Conservation (phyloP, 2,329 filamentous ascomycete species). For the Nemania abortiva region DNA sequence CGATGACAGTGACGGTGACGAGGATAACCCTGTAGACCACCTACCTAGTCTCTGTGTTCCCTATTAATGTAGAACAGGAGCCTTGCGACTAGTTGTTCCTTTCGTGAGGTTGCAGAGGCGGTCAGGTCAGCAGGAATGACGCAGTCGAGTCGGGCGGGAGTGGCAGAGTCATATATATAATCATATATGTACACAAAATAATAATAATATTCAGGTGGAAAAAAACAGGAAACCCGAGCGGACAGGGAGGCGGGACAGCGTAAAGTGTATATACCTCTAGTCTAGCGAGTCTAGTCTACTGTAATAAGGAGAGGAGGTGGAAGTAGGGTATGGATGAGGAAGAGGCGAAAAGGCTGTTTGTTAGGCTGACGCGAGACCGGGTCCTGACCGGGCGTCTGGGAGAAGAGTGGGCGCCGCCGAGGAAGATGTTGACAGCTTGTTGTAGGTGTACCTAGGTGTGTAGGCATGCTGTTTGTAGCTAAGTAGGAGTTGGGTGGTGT, state of each 20-base stretch:
- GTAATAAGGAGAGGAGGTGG: slow-evolving; percentile 18
- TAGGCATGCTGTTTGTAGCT: background rate
- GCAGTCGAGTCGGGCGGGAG: slow-evolving; percentile 28
- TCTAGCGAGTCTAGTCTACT: background rate
- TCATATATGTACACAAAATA: slow-evolving; percentile 1
- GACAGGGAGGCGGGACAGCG: slow-evolving; percentile 5
- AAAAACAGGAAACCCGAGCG: slow-evolving; percentile 21
- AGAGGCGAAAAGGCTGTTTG: slow-evolving; percentile 34
- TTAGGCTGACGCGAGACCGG: slow-evolving; percentile 40
- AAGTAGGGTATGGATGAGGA: background rate
- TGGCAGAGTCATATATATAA: slow-evolving; percentile 25
- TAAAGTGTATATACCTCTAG: background rate
- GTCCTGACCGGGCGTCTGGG: slow-evolving; percentile 29
- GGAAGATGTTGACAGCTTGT: slow-evolving; percentile 7
- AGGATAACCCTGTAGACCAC: background rate
- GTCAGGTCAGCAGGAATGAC: slow-evolving; percentile 24
- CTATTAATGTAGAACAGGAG: slow-evolving; percentile 3
- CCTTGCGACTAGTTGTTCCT: background rate
- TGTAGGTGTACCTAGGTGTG: background rate
- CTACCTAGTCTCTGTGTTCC: background rate
- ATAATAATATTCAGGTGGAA: background rate
- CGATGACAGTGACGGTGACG: background rate
- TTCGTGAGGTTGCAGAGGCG: background rate
- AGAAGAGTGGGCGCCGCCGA: slow-evolving; percentile 7
- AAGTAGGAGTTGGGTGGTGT: background rate